phyloP scores from a whole-genome alignment of 331 rosid species.

The Stylosanthes scabra region DNA sequence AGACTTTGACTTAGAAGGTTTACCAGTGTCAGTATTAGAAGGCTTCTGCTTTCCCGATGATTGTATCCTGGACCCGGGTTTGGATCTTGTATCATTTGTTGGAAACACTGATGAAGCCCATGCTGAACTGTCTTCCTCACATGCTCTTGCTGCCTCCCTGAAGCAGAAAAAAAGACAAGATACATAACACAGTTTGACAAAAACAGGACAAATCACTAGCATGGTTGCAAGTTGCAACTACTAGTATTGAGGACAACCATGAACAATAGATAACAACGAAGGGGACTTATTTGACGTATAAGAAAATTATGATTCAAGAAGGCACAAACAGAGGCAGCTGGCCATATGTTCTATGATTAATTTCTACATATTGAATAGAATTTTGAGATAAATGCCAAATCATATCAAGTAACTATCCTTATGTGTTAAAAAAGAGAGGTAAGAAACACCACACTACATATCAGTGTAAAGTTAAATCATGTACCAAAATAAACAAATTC shows the following conservation, averaged over 20 bases:
- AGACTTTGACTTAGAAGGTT: slow-evolving; percentile 70
- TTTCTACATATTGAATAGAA: slow-evolving; percentile 5
- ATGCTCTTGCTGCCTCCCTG: slow-evolving; percentile 82
- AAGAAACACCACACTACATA: neutral
- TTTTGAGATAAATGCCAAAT: neutral
- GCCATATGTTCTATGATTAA: slow-evolving; percentile 18
- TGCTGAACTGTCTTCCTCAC: slow-evolving; percentile 66
- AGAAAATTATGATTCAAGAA: slow-evolving; percentile 15
- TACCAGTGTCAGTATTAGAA: slow-evolving; percentile 54
- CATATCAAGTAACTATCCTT: too few relatives aligned
- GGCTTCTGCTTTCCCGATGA: slow-evolving; percentile 82
- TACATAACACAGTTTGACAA: slow-evolving; percentile 32
- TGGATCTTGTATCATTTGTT: slow-evolving; percentile 61
- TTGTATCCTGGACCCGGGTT: slow-evolving; percentile 65
- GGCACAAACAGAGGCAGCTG: slow-evolving; percentile 1
- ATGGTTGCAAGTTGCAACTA: neutral
- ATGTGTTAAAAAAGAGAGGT: too few relatives aligned
- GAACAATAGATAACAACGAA: slow-evolving; percentile 30
- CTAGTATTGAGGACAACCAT: neutral
- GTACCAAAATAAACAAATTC: neutral
- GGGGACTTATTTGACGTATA: neutral
- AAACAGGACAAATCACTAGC: neutral
- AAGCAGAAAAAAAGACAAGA: slow-evolving; percentile 6
- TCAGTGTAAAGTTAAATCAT: slow-evolving; percentile 22
- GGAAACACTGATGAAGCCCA: slow-evolving; percentile 93